Evolutionary conservation across 1,139 yeast genomes (phyloP), one percentile per base, ranked within the genome.

Genomic region (Candida albicans): DNA sequence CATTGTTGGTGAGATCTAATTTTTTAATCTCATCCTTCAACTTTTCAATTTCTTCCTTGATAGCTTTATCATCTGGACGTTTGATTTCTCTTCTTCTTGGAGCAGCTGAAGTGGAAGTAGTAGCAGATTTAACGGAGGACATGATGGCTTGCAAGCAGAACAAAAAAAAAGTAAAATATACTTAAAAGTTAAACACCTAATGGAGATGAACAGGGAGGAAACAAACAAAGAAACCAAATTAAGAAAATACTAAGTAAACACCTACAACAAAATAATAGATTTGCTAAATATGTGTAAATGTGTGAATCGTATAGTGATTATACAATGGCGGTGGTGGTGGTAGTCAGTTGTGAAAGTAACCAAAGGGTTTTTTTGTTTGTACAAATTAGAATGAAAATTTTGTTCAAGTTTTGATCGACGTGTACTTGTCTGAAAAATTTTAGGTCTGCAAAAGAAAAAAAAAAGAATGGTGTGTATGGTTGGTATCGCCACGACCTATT

Each of bases 41-140:
- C 43, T 71, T 74, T 39, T 75, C 79, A 52, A 88, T 63, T 56
- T 80, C 77, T 52, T 75, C 77, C 62, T 85, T 87, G 62, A 73
- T 65, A 41, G 67, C 79, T 54, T 80, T 69, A 61, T 79, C 82
- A 64, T 90, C 95, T 49, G 96, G 95, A 62, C 86, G 82, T 65
- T 84, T 84, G 66, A 84, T 76, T 63, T 76, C 79, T 56, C 77
- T 79, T 53, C 60, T 59, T 24, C 48, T 46, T 29, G 46, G 33
- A 33, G 43, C 37, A 30, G 37, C 30, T 29, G 58, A 47, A 44
- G 46, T 18, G 30, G 49, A 26, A 32, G 40, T 12, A 18, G 42
- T 38, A 18, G 46, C 13, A 25, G 34, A 12, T 29, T 32, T 32
- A 37, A 34, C 38, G 38, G 44, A 22, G 26, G 50, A 35, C 44